phyloP scores from a whole-genome alignment of 2,329 filamentous ascomycete species.

The Sphaceloma murrayae region DNA sequence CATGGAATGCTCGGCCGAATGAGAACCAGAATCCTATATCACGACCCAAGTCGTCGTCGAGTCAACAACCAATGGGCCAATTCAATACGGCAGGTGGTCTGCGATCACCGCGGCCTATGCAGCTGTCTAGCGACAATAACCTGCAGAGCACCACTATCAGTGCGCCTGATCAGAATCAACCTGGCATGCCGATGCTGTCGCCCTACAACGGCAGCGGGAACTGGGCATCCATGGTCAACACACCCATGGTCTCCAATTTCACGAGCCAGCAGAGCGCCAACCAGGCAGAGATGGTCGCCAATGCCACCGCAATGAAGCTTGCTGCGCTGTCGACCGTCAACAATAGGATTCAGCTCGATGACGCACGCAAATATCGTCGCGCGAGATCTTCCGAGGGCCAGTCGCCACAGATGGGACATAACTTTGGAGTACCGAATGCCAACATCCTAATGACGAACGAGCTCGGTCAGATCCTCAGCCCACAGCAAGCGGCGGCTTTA shows the following conservation, averaged over 20 bases:
- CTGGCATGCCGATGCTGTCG: conserved; percentile 76
- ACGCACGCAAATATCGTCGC: conserved; percentile 91
- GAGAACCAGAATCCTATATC: conserved; percentile 48
- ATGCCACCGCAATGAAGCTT: conserved; percentile 97
- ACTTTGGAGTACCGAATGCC: conserved; percentile 57
- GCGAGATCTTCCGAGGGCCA: conserved; percentile 79
- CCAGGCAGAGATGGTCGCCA: conserved; percentile 96
- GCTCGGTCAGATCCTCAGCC: conserved; percentile 73
- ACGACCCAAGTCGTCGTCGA: conserved; percentile 68
- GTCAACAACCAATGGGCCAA: conserved; percentile 69
- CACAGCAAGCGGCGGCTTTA: conserved; percentile 42
- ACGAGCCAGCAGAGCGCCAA: conserved; percentile 46
- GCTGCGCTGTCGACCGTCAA: conserved; percentile 95
- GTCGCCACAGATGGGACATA: conserved; percentile 47
- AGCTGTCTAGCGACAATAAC: conserved; percentile 55
- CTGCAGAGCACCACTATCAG: conserved; percentile 78
- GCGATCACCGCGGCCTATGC: conserved; percentile 66
- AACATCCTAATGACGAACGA: conserved; percentile 87
- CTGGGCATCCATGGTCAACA: conserved; percentile 98
- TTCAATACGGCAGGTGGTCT: conserved; percentile 76
- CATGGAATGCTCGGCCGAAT: conserved; percentile 55
- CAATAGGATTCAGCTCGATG: conserved; percentile 92
- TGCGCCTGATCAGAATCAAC: conserved; percentile 52
- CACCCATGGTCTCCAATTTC: conserved; percentile 87
- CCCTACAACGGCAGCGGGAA: conserved; percentile 77